A percentile compares a stretch with the other conserved stretches of the same genome.
phyloP scores from a whole-genome alignment of 352 stramenopile species.

The Pythium brassicae region DNA sequence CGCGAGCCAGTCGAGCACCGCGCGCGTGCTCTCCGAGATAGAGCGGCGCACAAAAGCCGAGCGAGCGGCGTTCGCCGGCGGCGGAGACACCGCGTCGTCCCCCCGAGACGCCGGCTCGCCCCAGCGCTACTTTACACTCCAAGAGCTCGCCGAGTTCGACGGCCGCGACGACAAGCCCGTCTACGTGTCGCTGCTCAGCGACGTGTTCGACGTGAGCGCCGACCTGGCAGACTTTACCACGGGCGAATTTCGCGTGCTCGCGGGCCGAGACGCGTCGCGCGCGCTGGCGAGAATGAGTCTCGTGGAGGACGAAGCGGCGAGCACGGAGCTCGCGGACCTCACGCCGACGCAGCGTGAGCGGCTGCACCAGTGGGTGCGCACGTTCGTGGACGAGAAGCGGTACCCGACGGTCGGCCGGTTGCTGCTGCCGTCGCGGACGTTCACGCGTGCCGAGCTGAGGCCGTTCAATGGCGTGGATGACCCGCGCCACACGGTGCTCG shows the following conservation, averaged over 20 bases:
- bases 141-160: constrained; percentile 84
- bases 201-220: constrained; percentile 92
- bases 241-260: constrained; percentile 85
- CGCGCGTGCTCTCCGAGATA: constrained; percentile 10
- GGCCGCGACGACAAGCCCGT: constrained; percentile 76
- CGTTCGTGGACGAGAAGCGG: constrained; percentile 82
- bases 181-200: constrained; percentile 89
- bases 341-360: constrained; percentile 17
- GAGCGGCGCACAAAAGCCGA: constrained; percentile 4
- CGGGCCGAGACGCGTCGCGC: constrained; percentile 87
- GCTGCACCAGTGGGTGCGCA: constrained; percentile 77
- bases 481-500: constrained; percentile 74
- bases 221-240: constrained; percentile 88
- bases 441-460: constrained; percentile 65
- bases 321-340: constrained; percentile 44
- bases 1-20: constrained; percentile 11
- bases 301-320: constrained; percentile 62
- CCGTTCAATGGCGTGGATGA: constrained; percentile 67
- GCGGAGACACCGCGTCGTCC: too few relatives aligned
- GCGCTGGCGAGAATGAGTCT: constrained; percentile 87
- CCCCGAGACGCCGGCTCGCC: too few relatives aligned
- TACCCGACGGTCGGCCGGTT: constrained; percentile 90
- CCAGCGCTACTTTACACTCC: constrained; percentile 56
- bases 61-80: neutral
- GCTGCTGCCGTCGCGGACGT: constrained; percentile 35